These are phyloP conservation scores for Lichtheimia hyalospora DNA, from an alignment of 371 early-diverging fungal genomes.

Conservation along the genomic window DNA sequence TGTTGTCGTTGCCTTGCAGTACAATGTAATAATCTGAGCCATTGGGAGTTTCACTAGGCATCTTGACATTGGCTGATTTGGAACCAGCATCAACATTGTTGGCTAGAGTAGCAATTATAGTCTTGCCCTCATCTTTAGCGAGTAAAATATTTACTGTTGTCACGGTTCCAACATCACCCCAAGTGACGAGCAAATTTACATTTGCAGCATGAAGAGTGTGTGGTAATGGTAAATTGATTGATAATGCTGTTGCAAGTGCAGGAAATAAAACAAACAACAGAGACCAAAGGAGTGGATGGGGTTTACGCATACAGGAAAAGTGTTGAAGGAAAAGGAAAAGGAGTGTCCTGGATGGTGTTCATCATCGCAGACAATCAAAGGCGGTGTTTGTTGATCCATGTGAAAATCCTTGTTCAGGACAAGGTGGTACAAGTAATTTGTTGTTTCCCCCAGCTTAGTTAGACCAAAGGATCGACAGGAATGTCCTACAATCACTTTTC, in stretches of 20 bases:
- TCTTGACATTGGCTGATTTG: neutral
- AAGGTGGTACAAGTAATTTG: neutral
- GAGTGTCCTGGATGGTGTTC: neutral
- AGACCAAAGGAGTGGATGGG: neutral
- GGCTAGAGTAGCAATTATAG: constrained; percentile 6
- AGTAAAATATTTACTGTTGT: constrained; percentile 4
- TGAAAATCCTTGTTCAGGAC: neutral
- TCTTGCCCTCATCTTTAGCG: neutral
- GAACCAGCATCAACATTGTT: constrained; percentile 6
- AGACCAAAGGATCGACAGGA: too few relatives aligned
- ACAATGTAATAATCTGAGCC: constrained; percentile 7
- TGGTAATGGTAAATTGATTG: constrained; percentile 3
- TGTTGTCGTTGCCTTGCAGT: constrained; percentile 8
- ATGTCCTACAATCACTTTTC: neutral
- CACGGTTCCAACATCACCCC: constrained; percentile 1
- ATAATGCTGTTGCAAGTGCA: neutral
- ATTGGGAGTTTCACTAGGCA: constrained; percentile 7
- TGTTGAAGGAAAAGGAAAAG: neutral
- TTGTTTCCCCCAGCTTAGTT: neutral
- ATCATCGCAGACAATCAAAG: neutral
- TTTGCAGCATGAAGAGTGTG: constrained; percentile 3
- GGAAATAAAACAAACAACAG: constrained; percentile 1
- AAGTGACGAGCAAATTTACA: constrained; percentile 5
- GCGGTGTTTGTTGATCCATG: neutral
- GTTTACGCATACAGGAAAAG: neutral